phyloP scores from a whole-genome alignment of 1,284 basidiomycete species.

The Fomes fomentarius region DNA sequence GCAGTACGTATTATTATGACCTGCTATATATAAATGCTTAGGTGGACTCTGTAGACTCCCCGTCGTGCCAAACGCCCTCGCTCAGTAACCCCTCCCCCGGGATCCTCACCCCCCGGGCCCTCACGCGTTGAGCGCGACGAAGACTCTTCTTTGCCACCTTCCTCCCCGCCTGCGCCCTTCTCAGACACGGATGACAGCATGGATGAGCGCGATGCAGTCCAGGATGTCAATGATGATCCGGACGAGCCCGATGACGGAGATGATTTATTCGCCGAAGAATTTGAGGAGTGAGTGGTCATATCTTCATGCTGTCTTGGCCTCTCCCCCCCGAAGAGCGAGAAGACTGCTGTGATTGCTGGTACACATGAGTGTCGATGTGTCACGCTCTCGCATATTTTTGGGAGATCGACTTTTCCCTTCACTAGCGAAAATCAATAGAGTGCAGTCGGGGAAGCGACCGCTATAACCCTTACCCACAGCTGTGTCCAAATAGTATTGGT shows the following conservation, averaged over 20 bases:
- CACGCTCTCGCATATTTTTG: too few species aligned
- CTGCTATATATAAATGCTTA: neutral
- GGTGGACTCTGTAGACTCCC: conserved; percentile 20
- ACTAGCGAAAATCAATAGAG: too few species aligned
- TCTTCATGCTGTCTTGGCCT: neutral
- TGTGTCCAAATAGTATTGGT: too few species aligned
- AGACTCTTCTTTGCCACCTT: conserved; percentile 77
- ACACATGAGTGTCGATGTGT: too few species aligned
- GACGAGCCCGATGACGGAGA: conserved; percentile 87
- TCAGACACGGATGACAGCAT: conserved; percentile 86
- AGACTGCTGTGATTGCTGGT: too few species aligned
- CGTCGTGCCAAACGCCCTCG: conserved; percentile 63
- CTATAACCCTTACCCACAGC: too few species aligned
- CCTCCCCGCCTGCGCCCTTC: conserved; percentile 82
- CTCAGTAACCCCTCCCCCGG: conserved; percentile 55
- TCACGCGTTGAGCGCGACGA: conserved; percentile 55
- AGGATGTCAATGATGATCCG: conserved; percentile 68
- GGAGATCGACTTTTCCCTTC: too few species aligned
- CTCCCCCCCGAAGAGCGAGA: too few species aligned
- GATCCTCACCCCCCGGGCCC: conserved; percentile 57
- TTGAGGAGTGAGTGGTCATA: conserved; percentile 65
- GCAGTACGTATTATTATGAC: conserved; percentile 5
- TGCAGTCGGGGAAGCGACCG: too few species aligned
- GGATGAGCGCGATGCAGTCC: conserved; percentile 77
- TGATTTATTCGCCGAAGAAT: conserved; percentile 87